Evolutionary conservation across 2,329 filamentous ascomycete genomes (phyloP), one percentile per base, ranked within the genome.

Genomic region (Aspergillus quadrilineatus): DNA sequence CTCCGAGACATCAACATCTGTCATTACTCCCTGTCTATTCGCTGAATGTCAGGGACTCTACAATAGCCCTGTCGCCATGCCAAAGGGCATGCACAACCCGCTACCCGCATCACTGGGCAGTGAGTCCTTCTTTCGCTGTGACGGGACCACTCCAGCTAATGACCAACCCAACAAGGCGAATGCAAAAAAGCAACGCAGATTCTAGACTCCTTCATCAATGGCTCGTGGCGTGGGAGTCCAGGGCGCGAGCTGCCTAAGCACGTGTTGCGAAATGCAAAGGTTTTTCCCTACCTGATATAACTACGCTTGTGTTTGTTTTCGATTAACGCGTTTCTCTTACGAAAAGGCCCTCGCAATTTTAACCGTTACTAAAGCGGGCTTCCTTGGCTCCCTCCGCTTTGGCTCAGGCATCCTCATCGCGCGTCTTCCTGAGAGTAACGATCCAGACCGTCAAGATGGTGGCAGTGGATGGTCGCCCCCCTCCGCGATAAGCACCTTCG

Each of bases 121-220:
- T 77, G 63, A 53, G 74, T 73, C 30, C 22, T 39, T 22, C 8
- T 26, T 22, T 12, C 39, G 10, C 6, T 6, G 4, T 12, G 29
- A 9, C n/a, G 12, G 30, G 9, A 12, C 2, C 41, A 7, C 29
- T 1, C 26, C 15, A 14, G 12, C 46, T 49, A 12, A 49, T n/a
- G 1, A 39, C 6, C 9, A 29, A 42, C 39, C 39, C n/a, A 22
- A 42, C 59, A 45, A 96, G 92, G 90, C 79, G 93, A 97, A 79
- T 97, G 93, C 79, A 92, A 89, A 75, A 97, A 97, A 77, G 93
- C 92, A 70, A 89, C 88, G 69, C 94, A 93, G 80, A 97, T 97
- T 69, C 84, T 99, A 64, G 85, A 89, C 45, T 95, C 92, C 2
- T 97, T 97, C 74, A 85, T 97, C 71, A 92, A 97, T 71, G 92